Evolutionary conservation across 2,329 filamentous ascomycete genomes (phyloP).

Genomic region (Leptosphaerulina australis): DNA sequence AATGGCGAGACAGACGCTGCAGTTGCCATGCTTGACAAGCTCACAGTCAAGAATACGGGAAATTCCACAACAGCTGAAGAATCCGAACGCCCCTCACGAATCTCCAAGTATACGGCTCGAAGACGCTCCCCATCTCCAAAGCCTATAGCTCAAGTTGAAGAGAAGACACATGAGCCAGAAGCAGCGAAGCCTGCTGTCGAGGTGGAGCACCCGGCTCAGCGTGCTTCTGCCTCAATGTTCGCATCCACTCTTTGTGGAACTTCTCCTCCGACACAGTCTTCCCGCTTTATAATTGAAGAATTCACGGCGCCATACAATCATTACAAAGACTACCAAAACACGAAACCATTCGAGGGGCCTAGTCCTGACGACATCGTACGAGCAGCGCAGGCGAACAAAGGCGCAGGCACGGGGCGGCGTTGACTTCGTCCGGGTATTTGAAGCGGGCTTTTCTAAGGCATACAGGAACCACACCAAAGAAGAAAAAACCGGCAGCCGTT

Average conservation of each 20-base stretch:
- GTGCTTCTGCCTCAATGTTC: slow-evolving; percentile 58
- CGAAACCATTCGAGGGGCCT: slow-evolving; percentile 76
- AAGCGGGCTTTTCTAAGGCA: slow-evolving; percentile 28
- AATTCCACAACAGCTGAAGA: slow-evolving; percentile 1
- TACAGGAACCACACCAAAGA: slow-evolving; percentile 39
- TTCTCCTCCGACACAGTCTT: slow-evolving; percentile 2
- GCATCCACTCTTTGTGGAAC: slow-evolving; percentile 56
- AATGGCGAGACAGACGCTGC: slow-evolving; percentile 41
- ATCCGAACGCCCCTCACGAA: slow-evolving; percentile 15
- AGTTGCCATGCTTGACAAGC: slow-evolving; percentile 53
- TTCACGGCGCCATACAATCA: slow-evolving; percentile 51
- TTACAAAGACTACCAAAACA: slow-evolving; percentile 49
- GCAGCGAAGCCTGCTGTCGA: slow-evolving; percentile 26
- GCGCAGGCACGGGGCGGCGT: slow-evolving; percentile 48
- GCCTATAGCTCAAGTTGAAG: slow-evolving; percentile 23
- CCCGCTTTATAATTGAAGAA: slow-evolving; percentile 5
- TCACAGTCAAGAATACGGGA: slow-evolving; percentile 42
- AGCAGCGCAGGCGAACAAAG: slow-evolving; percentile 69
- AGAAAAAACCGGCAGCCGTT: slow-evolving; percentile 23
- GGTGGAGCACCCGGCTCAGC: slow-evolving; percentile 46
- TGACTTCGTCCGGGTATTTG: slow-evolving; percentile 26
- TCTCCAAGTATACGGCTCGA: slow-evolving; percentile 33
- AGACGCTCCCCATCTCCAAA: slow-evolving; percentile 41
- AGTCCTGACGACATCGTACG: slow-evolving; percentile 92
- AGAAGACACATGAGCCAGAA: slow-evolving; percentile 22